Evolutionary conservation across 1,284 basidiomycete genomes (phyloP).

Genomic region (Sanghuangporus baumii): DNA sequence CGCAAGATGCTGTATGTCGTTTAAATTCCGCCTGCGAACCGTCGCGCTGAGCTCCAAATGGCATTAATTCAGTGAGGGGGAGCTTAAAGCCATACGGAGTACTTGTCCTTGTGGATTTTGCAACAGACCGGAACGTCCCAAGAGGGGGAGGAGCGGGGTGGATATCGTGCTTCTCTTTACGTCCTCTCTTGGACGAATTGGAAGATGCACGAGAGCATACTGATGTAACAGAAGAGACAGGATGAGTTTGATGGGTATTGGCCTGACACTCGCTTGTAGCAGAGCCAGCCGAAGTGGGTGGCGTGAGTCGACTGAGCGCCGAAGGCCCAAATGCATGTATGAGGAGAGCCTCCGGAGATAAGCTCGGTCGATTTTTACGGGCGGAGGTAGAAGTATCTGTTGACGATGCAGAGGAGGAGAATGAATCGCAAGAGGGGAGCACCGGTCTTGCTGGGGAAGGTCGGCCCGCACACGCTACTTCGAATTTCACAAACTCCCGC

Average conservation of each 20-base stretch:
- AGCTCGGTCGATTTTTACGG: not conserved
- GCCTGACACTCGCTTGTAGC: not conserved
- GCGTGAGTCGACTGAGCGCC: not conserved
- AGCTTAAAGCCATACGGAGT: not conserved
- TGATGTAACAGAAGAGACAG: not conserved
- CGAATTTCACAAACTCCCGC: not conserved
- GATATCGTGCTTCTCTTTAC: not conserved
- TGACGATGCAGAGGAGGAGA: not conserved
- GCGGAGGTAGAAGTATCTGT: not conserved
- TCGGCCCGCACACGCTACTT: not conserved
- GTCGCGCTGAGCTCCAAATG: not conserved
- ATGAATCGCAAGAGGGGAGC: constrained; percentile 2
- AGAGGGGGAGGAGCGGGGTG: constrained; percentile 6
- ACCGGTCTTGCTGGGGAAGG: not conserved
- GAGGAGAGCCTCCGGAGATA: constrained; percentile 12
- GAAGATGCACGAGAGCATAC: not conserved
- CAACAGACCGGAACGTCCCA: constrained; percentile 10
- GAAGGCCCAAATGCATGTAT: constrained; percentile 12
- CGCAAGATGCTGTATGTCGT: not conserved
- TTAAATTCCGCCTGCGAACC: not conserved
- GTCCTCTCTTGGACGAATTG: not conserved
- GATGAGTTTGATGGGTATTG: not conserved
- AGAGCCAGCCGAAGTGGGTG: not conserved
- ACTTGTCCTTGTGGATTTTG: not conserved
- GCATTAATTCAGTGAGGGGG: not conserved